Evolutionary conservation across 176 grass and related monocot genomes (phyloP), one percentile per base, ranked within the genome.

Genomic region (Avena insularis): DNA sequence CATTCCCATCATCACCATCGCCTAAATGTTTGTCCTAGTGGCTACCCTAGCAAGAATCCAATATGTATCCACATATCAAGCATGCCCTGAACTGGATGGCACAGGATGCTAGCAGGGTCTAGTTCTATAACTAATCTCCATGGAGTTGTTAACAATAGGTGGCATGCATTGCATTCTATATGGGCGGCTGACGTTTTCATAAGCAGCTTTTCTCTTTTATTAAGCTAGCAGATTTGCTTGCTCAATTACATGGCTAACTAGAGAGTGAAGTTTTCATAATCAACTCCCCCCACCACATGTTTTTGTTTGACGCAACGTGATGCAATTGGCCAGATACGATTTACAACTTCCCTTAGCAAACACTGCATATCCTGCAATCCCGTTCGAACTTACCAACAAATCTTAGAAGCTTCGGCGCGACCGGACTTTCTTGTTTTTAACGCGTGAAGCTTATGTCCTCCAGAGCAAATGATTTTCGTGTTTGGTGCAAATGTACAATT

Each of bases 41-140:
- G 65, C 89, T 84, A 87, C 75, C 75, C 67, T 80, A 60, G 59
- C 2, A 57, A 84, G 81, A 91, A 87, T 87, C 85, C 85, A 80
- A 80, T 67, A 90, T 73, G 23, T 35, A 90, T 47, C 55, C 55
- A 79, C 65, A 65, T 54, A 54, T 7, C 40, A 6, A 43, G 54
- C 74, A 65, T 48, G 78, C n/a, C 49, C 62, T 25, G 25, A 25
- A 25, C 33, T 3, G 33, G 33, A 35, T 35, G 33, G 33, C 33
- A 3, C 33, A 82, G 50, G 61, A 86, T 38, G 4, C 14, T 20
- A 51, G 33, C 33, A 35, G 35, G 61, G 11, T 0, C 62, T 23
- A 8, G 2, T 27, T 68, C 12, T 47, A 8, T 83, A 72, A 59
- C 49, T 54, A 55, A 31, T 55, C 31, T 15, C 0, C 21, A n/a